These are phyloP conservation scores for Cercospora citrullina DNA, from an alignment of 2,329 filamentous ascomycete species.

Conservation along the genomic window DNA sequence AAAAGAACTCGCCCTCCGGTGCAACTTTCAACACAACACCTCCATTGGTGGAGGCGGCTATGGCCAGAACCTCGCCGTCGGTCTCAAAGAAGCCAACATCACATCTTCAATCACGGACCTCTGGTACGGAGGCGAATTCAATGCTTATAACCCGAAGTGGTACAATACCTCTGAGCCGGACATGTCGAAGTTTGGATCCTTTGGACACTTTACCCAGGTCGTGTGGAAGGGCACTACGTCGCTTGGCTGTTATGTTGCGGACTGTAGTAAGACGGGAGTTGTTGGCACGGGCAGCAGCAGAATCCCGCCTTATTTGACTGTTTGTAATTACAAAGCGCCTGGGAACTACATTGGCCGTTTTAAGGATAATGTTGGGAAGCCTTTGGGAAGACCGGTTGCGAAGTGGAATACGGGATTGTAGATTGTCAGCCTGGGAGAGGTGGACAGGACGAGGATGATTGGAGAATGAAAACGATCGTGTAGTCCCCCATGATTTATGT, in stretches of 20 bases:
- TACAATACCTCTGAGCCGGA: slow-evolving; percentile 51
- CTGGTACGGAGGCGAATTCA: slow-evolving; percentile 83
- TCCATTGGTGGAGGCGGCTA: slow-evolving; percentile 66
- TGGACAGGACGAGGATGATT: neutral
- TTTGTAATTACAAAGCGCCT: slow-evolving; percentile 78
- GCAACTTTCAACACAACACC: slow-evolving; percentile 73
- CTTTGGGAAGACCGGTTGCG: slow-evolving; percentile 1
- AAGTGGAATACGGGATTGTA: slow-evolving; percentile 9
- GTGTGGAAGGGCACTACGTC: slow-evolving; percentile 63
- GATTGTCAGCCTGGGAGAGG: neutral
- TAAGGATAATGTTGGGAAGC: slow-evolving; percentile 15
- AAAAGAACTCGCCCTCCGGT: slow-evolving; percentile 60
- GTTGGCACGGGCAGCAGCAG: slow-evolving; percentile 41
- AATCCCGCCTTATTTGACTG: slow-evolving; percentile 63
- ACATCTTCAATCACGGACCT: slow-evolving; percentile 69
- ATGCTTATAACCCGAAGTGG: slow-evolving; percentile 51
- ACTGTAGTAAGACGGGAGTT: slow-evolving; percentile 52
- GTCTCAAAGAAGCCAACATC: slow-evolving; percentile 56
- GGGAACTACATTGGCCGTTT: slow-evolving; percentile 54
- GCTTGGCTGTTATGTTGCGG: slow-evolving; percentile 62
- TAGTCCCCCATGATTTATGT: neutral
- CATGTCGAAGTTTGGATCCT: slow-evolving; percentile 60
- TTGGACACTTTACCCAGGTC: slow-evolving; percentile 74
- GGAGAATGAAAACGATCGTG: neutral
- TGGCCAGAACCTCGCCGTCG: slow-evolving; percentile 88